Base-by-base conservation (phyloP, 176 grass and related monocot genomes). In the Triticum monococcum region DNA sequence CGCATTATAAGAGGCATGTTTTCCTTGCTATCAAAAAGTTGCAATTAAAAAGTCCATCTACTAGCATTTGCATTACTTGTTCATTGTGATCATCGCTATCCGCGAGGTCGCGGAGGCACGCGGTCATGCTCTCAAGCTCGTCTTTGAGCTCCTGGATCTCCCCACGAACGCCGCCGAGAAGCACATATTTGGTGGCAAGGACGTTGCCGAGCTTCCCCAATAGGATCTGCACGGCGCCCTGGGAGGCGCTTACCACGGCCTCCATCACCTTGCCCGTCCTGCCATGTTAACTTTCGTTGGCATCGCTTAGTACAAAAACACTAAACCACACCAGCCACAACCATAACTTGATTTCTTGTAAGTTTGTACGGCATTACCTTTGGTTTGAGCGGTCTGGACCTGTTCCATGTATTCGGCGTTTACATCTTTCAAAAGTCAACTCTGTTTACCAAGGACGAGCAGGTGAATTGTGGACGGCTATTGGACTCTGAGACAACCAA, bases 131-230 rank as follows among this genome's bases (percentile, higher is more conserved):
- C 82, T 84, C 56, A 6, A 75, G 82, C 24, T 84, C 56, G 1
- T 84, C 82, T 25, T 84, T 75, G 36, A 84, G 68, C 68, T 84
- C 68, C 70, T 84, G 82, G 17, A 84, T 66, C 64, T 67, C 80
- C 20, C 23, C 20, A 5, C 80, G 45, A 12, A 82, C 80, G 18
- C 66, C 22, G 7, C 46, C 0, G 0, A 82, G 65, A 20, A 70
- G 45, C 7, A 9, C 7, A 12, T 69, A 56, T 45, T 9, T 82
- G 0, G 8, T 4, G 43, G 80, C 10, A 20, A 82, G 7, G 1
- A 82, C 10, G 18, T n/a, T 28, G 3, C 10, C 80, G 20, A 82
- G 65, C 45, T 82, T 82, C 3, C 45, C 30, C 18, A 82, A 30
- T 3, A 82, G 28, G 10, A 36, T 82, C 20, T 20, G 9, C 45